Evolutionary conservation across 2,329 filamentous ascomycete species (phyloP), one percentile per base, ranked within the genome.

Genomic region (Penicillium hordei): DNA sequence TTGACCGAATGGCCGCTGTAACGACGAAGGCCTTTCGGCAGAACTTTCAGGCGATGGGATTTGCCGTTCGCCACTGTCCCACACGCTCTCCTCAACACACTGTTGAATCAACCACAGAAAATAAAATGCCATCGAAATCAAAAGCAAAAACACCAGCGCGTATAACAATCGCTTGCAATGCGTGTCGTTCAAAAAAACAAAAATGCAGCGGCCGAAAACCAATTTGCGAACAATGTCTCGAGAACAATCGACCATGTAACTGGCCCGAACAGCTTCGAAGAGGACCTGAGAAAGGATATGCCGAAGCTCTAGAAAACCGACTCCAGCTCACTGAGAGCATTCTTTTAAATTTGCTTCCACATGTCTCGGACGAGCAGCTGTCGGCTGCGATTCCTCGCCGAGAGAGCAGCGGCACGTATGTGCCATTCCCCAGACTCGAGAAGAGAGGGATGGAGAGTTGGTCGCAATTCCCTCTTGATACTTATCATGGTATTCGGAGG

Each of bases 221-320:
- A 34, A 60, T 70, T 10, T 76, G 75, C 52, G 65, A 61, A 17
- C 72, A 75, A 57, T 77, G 75, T 49, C 60, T 68, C 15, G 67
- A 71, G 21, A 65, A 70, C 34, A 67, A 70, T 49, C 67, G 73
- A 21, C 63, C 61, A 4, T 77, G 75, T 51, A 60, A 69, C 29
- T 77, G 75, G 75, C 75, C 75, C 5, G 70, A 72, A 48, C 69
- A 75, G 43, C 66, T 75, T 7, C 75, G 74, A 61, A 68, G 78
- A 50, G 78, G 78, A 1, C 78, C 78, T 7, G 73, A 77, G n/a
- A 80, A 79, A 59, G 78, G 78, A 8, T 79, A 80, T 51, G 72
- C 76, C 19, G 78, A 79, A 64, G 73, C 75, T 17, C 61, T 80
- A 19, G 77, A 79, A 46, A 68, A 76, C 25, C 71, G 78, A 38